These are phyloP conservation scores for Xerocomellus amylosporus DNA, from an alignment of 768 basidiomycete genomes.

Conservation along the genomic window DNA sequence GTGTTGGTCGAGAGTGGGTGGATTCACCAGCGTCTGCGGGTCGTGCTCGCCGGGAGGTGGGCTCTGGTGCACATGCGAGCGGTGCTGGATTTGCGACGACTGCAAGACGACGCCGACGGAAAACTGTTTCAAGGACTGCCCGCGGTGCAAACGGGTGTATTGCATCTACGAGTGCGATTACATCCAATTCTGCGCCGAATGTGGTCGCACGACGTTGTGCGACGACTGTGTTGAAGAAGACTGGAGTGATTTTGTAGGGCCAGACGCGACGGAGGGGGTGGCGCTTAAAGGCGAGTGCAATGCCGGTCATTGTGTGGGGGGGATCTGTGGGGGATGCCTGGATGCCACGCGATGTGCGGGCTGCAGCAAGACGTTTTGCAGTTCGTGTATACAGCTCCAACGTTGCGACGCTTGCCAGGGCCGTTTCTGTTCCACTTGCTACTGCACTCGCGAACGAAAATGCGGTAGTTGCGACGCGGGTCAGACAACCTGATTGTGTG, in stretches of 20 bases:
- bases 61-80: slow-evolving; percentile 21
- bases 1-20: slow-evolving; percentile 20
- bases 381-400: slow-evolving; percentile 7
- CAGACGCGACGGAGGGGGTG: slow-evolving; percentile 12
- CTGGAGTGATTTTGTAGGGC: neutral
- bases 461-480: slow-evolving; percentile 1
- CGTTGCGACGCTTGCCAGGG: slow-evolving; percentile 5
- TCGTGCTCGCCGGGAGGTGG: slow-evolving; percentile 19
- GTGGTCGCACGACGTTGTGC: slow-evolving; percentile 20
- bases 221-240: slow-evolving; percentile 29
- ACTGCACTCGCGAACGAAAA: neutral
- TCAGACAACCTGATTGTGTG: neutral
- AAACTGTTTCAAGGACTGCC: slow-evolving; percentile 14
- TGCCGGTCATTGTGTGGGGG: neutral
- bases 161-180: slow-evolving; percentile 24
- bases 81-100: slow-evolving; percentile 25
- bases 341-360: slow-evolving; percentile 10
- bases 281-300: slow-evolving; percentile 2
- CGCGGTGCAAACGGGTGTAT: slow-evolving; percentile 16
- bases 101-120: slow-evolving; percentile 10
- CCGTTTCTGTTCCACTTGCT: slow-evolving; percentile 9
- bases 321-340: slow-evolving; percentile 13
- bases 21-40: slow-evolving; percentile 14
- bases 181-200: slow-evolving; percentile 20
- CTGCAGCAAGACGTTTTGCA: slow-evolving; percentile 13